Evolutionary conservation across 768 basidiomycete species (phyloP).

Genomic region (Grammothele lineata): DNA sequence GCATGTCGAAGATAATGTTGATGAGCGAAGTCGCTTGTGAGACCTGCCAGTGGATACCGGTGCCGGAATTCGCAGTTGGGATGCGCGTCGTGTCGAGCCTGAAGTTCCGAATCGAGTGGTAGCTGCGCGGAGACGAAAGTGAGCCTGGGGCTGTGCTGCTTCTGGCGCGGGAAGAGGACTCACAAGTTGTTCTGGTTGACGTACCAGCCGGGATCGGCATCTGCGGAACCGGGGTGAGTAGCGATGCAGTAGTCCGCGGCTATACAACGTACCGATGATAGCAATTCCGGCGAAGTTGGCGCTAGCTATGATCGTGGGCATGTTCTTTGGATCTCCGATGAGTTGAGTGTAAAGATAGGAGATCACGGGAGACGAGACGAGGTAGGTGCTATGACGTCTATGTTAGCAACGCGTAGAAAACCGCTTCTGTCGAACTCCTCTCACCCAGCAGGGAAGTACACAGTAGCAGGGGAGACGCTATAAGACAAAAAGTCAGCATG

Average conservation of each 20-base stretch:
- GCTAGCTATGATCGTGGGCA: conserved; percentile 63
- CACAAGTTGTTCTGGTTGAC: conserved; percentile 47
- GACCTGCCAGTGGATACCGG: conserved; percentile 81
- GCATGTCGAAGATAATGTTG: conserved; percentile 73
- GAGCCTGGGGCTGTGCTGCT: too few species aligned
- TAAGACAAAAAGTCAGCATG: not conserved
- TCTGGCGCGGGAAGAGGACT: too few species aligned
- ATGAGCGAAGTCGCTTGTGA: conserved; percentile 72
- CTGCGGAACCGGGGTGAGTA: conserved; percentile 3
- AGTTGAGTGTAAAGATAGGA: conserved; percentile 75
- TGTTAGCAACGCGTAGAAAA: not conserved
- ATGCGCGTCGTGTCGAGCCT: conserved; percentile 62
- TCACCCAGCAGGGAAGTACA: conserved; percentile 73
- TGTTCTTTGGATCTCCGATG: conserved; percentile 67
- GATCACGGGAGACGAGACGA: conserved; percentile 54
- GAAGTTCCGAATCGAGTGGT: conserved; percentile 71
- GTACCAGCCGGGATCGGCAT: conserved; percentile 35
- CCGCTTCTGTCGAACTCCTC: not conserved
- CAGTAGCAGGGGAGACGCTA: conserved; percentile 57
- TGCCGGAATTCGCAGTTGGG: conserved; percentile 43
- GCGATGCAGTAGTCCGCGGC: not conserved
- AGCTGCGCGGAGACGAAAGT: too few species aligned
- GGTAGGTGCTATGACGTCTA: conserved; percentile 46
- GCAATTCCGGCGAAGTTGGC: conserved; percentile 62
- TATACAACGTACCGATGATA: conserved; percentile 55